These are phyloP conservation scores for Ophiostoma montium DNA, from an alignment of 2,329 filamentous ascomycete genomes.

Conservation along the genomic window DNA sequence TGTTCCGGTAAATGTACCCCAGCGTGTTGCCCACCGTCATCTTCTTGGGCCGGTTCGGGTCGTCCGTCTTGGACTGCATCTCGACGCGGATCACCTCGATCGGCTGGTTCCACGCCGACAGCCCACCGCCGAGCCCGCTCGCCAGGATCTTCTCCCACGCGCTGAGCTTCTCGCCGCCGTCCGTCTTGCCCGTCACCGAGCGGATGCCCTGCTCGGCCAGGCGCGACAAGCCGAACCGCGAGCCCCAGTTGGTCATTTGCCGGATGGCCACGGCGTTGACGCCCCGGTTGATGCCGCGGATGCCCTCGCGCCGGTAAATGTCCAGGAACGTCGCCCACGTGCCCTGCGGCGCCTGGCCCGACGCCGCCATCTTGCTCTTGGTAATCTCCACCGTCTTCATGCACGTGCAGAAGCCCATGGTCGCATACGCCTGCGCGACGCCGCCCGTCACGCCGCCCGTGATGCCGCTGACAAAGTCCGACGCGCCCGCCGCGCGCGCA, in stretches of 20 bases:
- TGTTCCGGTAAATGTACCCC: slow-evolving; percentile 79
- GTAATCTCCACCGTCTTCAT: slow-evolving; percentile 99
- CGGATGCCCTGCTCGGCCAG: slow-evolving; percentile 85
- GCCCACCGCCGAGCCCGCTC: slow-evolving; percentile 75
- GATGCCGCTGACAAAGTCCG: slow-evolving; percentile 81
- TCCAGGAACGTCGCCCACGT: slow-evolving; percentile 94
- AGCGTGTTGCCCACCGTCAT: slow-evolving; percentile 84
- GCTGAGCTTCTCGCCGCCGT: slow-evolving; percentile 61
- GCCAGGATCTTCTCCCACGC: slow-evolving; percentile 81
- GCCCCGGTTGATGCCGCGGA: slow-evolving; percentile 92
- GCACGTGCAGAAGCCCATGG: slow-evolving; percentile 99
- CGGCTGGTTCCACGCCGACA: slow-evolving; percentile 97
- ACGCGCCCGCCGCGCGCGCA: slow-evolving; percentile 68
- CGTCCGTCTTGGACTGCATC: slow-evolving; percentile 98
- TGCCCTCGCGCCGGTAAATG: slow-evolving; percentile 90
- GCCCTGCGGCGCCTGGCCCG: slow-evolving; percentile 71
- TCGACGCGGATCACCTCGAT: slow-evolving; percentile 99
- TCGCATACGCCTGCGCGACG: slow-evolving; percentile 95
- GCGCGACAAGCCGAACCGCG: slow-evolving; percentile 83
- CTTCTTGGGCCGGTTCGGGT: slow-evolving; percentile 97
- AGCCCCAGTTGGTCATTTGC: slow-evolving; percentile 99
- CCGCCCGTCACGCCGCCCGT: slow-evolving; percentile 82
- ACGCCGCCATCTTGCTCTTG: slow-evolving; percentile 82
- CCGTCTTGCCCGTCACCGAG: slow-evolving; percentile 59
- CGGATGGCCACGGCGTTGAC: slow-evolving; percentile 97